These are phyloP conservation scores for Parsonsia alboflavescens DNA, from an alignment of 257 asterid species.

Conservation along the genomic window DNA sequence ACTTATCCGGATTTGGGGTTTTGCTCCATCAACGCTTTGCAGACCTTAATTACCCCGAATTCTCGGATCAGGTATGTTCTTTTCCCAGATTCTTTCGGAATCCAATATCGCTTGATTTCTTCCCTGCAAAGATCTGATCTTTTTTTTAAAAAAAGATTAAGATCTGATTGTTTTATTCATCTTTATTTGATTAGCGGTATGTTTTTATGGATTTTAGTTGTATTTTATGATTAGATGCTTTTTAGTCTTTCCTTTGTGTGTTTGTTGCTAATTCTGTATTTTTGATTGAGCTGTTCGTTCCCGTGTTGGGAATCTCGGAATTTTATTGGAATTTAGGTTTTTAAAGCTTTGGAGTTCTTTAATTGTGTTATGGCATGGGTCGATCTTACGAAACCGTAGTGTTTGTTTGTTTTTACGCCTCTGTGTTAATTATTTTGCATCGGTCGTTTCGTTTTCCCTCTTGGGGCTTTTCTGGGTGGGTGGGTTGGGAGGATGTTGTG, in stretches of 20 bases:
- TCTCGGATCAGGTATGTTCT: slow-evolving; percentile 32
- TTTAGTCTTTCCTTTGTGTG: too few species aligned
- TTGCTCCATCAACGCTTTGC: slow-evolving; percentile 1
- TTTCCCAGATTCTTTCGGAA: background rate
- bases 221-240: background rate
- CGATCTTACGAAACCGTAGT: background rate
- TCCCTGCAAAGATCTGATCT: background rate
- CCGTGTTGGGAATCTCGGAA: background rate
- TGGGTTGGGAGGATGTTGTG: too few species aligned
- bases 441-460: background rate
- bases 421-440: background rate
- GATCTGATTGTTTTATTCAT: background rate
- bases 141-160: background rate
- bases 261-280: background rate
- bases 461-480: background rate
- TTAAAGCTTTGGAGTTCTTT: background rate
- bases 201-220: background rate
- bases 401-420: background rate
- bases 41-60: slow-evolving; percentile 25
- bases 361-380: background rate
- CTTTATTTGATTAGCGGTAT: background rate
- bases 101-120: background rate
- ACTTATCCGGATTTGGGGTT: slow-evolving; percentile 37
- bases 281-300: background rate
- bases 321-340: background rate